Evolutionary conservation across 495 filamentous ascomycete genomes (phyloP), one percentile per base, ranked within the genome.

Genomic region (Neurospora sp.): DNA sequence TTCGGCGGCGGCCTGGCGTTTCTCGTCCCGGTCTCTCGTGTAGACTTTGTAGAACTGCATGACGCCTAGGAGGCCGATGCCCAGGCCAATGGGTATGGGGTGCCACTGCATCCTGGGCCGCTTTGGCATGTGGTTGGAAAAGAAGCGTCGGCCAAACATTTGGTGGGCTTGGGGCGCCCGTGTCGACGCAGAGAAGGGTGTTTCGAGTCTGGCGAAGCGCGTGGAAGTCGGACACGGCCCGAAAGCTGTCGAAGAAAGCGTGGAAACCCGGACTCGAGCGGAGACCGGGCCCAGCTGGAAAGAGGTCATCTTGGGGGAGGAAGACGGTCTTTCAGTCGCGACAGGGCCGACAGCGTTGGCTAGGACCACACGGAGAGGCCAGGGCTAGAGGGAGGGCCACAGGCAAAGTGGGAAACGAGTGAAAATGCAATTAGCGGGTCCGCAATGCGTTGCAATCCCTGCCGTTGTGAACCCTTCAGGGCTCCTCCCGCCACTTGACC

Each of bases 21-120:
- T 82, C 82, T 91, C 82, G 12, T 61, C 53, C 14, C 22, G 53
- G 6, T 61, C 53, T 75, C 90, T 74, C 79, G 87, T 79, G 84
- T 85, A 87, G 72, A 90, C 83, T 79, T 91, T 92, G 82, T 97
- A 96, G 78, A 97, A 90, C 74, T 97, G 94, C 38, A 91, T 85
- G 18, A 93, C 82, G 4, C 95, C 96, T 12, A 99, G 85, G 68
- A 97, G 93, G 45, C 87, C 93, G 75, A 98, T 91, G 59, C 96
- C 96, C 6, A 98, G 85, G 9, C 91, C 93, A 42, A 97, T 88
- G 27, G 96, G 96, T 78, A 99, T 98, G n/a, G 93, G 93, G 82
- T 94, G 91, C 96, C 96, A 99, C 86, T 92, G 88, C 69, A 97
- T 87, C 69, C 78, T 78, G 14, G 83, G 83, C 61, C 81, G 77